Evolutionary conservation across 1,284 basidiomycete genomes (phyloP).

Genomic region (Trametes polyzona): DNA sequence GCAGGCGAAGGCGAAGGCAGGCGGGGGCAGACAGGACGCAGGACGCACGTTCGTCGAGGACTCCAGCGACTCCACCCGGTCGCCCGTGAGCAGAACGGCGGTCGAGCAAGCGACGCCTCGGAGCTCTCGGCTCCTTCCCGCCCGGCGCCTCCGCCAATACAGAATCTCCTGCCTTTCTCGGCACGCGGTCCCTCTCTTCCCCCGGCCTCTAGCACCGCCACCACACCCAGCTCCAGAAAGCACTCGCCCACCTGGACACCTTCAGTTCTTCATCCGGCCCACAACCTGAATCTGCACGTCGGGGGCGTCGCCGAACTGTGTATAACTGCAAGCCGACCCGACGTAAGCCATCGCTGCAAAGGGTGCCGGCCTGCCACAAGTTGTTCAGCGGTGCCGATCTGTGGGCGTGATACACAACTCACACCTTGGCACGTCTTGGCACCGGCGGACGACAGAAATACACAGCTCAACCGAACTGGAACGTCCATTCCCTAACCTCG

Average conservation of each 20-base stretch:
- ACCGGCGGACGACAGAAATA: not conserved
- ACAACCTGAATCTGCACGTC: no score
- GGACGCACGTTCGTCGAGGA: constrained; percentile 14
- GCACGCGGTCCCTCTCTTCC: not conserved
- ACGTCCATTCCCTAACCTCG: not conserved
- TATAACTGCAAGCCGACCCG: no score
- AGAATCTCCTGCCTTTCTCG: constrained; percentile 7
- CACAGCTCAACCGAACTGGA: not conserved
- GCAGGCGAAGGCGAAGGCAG: not conserved
- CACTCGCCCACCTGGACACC: not conserved
- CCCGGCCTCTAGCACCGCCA: constrained; percentile 5
- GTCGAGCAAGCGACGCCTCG: not conserved
- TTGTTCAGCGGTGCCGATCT: no score
- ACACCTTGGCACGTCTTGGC: no score
- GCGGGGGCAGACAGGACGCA: no score
- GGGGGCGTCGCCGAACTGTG: no score
- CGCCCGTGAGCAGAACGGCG: not conserved
- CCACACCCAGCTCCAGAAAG: constrained; percentile 5
- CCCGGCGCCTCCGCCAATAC: constrained; percentile 2
- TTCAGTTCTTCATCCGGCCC: no score
- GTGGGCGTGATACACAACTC: constrained; percentile 14
- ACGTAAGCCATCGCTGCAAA: no score
- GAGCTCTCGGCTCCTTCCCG: not conserved
- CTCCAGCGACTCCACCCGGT: constrained; percentile 12
- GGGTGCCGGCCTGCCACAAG: no score